These are phyloP conservation scores for Miamiensis avidus DNA, from an alignment of 169 alveolate genomes.

Conservation along the genomic window DNA sequence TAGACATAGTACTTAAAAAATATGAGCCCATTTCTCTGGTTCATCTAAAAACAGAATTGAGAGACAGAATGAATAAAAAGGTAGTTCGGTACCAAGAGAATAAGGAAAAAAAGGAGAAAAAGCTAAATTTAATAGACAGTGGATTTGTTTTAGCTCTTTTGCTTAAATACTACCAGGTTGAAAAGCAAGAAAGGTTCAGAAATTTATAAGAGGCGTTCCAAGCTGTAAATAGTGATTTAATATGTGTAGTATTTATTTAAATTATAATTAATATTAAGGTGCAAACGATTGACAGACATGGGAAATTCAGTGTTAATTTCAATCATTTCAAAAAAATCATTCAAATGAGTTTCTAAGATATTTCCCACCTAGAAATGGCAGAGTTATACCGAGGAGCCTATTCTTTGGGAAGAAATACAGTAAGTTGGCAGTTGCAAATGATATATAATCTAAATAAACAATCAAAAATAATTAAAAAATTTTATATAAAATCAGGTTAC, in stretches of 20 bases:
- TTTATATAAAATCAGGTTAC: not conserved
- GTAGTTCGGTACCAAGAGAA: not conserved
- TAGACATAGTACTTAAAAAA: constrained; percentile 28
- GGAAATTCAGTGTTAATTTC: constrained; percentile 20
- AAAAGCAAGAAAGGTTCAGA: not conserved
- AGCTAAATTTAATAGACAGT: not conserved
- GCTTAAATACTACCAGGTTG: constrained; percentile 1
- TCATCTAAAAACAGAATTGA: constrained; percentile 3
- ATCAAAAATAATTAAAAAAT: too few species aligned
- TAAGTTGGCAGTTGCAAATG: not conserved
- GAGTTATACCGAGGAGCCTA: constrained; percentile 20
- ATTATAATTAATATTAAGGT: not conserved
- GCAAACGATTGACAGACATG: constrained; percentile 9
- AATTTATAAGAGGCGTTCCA: not conserved
- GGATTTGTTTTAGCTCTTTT: constrained; percentile 7
- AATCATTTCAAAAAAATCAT: constrained; percentile 2
- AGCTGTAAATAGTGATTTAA: not conserved
- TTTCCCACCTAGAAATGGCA: constrained; percentile 6
- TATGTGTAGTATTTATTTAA: not conserved
- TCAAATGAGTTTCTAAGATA: not conserved
- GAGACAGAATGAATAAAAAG: constrained; percentile 6
- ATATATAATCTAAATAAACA: too few species aligned
- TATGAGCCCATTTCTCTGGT: constrained; percentile 2
- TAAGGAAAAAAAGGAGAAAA: not conserved
- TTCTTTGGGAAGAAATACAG: constrained; percentile 15